phyloP scores from a whole-genome alignment of 208 protist species.

The Naegleria lovaniensis region DNA sequence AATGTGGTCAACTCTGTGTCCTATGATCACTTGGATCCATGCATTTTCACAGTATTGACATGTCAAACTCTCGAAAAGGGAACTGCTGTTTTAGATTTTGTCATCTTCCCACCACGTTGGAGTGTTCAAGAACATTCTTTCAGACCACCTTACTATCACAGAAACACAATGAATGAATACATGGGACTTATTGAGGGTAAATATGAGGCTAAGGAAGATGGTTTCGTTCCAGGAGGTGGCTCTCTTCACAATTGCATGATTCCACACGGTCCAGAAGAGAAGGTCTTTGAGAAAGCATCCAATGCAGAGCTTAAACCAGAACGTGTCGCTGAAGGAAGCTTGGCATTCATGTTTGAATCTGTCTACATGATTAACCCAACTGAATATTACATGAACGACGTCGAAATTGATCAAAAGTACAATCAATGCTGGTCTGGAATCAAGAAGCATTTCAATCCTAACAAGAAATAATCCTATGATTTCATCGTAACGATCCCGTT shows the following conservation, averaged over 20 bases:
- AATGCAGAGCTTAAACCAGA: constrained; percentile 48
- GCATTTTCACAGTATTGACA: constrained; percentile 82
- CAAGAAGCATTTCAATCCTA: constrained; percentile 41
- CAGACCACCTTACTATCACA: constrained; percentile 79
- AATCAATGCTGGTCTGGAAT: constrained; percentile 58
- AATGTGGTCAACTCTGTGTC: constrained; percentile 67
- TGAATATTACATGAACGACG: constrained; percentile 44
- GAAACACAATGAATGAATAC: constrained; percentile 79
- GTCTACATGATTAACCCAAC: constrained; percentile 58
- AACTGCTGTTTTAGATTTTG: constrained; percentile 70
- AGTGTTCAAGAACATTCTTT: constrained; percentile 65
- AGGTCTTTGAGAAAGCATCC: constrained; percentile 43
- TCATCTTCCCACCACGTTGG: constrained; percentile 79
- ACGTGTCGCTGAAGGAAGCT: constrained; percentile 49
- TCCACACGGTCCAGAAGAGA: constrained; percentile 56
- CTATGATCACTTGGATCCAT: constrained; percentile 77
- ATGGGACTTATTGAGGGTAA: constrained; percentile 75
- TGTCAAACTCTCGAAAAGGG: constrained; percentile 55
- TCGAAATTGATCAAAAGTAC: constrained; percentile 55
- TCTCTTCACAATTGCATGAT: constrained; percentile 54
- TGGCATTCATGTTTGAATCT: constrained; percentile 80
- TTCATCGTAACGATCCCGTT: too few species aligned
- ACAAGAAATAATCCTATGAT: constrained; percentile 30
- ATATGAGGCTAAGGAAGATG: constrained; percentile 74
- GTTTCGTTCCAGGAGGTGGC: constrained; percentile 57